phyloP scores from a whole-genome alignment of 179 eudicot species.

The Silene noctiflora region DNA sequence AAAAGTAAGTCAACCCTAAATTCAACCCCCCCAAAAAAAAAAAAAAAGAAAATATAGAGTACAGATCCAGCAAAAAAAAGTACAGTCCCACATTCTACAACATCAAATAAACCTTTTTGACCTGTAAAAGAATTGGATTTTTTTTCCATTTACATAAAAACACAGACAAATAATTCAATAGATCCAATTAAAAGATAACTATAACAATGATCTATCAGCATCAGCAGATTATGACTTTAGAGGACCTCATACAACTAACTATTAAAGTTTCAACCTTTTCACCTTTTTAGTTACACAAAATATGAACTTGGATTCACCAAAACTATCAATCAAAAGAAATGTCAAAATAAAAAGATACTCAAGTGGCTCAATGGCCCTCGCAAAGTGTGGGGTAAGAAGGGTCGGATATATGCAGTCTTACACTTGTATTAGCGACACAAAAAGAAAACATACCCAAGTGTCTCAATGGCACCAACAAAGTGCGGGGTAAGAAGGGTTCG shows the following conservation, averaged over 20 bases:
- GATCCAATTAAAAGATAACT: slow-evolving; percentile 6
- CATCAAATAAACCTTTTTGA: slow-evolving; percentile 2
- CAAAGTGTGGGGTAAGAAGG: too few species aligned
- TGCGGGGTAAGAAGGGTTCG: too few species aligned
- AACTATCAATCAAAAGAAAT: slow-evolving; percentile 6
- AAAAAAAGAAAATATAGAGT: background rate
- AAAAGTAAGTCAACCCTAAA: slow-evolving; percentile 20
- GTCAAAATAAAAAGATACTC: slow-evolving; percentile 1
- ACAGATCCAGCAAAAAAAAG: slow-evolving; percentile 13
- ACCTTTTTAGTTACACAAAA: slow-evolving; percentile 13
- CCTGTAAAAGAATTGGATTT: background rate
- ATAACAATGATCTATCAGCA: slow-evolving; percentile 18
- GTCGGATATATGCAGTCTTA: too few species aligned
- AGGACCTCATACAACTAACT: slow-evolving; percentile 7
- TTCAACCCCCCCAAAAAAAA: background rate
- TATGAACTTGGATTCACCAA: slow-evolving; percentile 18
- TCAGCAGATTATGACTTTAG: slow-evolving; percentile 17
- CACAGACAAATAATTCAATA: background rate
- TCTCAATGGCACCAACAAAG: background rate
- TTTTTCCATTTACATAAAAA: background rate
- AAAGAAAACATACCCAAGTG: background rate
- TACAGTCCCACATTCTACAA: background rate
- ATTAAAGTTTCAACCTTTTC: slow-evolving; percentile 18
- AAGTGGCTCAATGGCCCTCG: too few species aligned
- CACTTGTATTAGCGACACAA: too few species aligned